These are phyloP conservation scores for Pinus albicaulis DNA, from an alignment of 75 land plant species.

Conservation along the genomic window DNA sequence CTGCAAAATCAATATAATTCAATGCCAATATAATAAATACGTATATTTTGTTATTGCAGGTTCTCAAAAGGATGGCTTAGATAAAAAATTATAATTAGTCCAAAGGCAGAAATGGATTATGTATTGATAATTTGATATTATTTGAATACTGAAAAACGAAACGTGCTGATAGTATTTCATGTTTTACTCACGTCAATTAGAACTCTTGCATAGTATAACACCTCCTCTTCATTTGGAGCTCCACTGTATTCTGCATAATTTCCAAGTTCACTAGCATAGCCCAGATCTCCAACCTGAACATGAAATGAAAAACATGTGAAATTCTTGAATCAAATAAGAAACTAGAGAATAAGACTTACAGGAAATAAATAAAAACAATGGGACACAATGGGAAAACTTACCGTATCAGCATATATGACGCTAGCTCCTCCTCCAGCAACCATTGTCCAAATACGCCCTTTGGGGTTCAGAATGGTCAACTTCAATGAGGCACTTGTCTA, in stretches of 20 bases:
- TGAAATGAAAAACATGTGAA: neutral
- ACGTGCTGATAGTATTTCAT: neutral
- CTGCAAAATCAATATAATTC: neutral
- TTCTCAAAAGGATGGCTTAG: neutral
- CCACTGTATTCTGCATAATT: conserved; percentile 99
- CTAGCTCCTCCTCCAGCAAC: conserved; percentile 99
- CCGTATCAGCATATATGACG: conserved; percentile 98
- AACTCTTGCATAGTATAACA: conserved; percentile 89
- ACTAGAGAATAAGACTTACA: neutral
- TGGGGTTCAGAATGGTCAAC: conserved; percentile 87
- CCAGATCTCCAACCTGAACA: conserved; percentile 90
- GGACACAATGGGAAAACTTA: conserved; percentile 24
- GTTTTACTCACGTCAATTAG: conserved; percentile 74
- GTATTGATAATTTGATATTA: too few species aligned
- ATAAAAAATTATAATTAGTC: neutral
- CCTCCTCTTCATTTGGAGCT: conserved; percentile 97
- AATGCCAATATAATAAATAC: neutral
- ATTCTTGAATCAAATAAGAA: conserved; percentile 1
- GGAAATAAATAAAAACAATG: neutral
- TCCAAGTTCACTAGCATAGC: conserved; percentile 90
- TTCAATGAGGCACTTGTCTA: conserved; percentile 98
- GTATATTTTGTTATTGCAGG: neutral
- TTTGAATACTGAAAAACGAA: too few species aligned
- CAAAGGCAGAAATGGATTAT: too few species aligned
- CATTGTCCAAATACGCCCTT: conserved; percentile 99